Base-by-base conservation (phyloP, 2,329 filamentous ascomycete genomes). In the Leptographium galeiforme region DNA sequence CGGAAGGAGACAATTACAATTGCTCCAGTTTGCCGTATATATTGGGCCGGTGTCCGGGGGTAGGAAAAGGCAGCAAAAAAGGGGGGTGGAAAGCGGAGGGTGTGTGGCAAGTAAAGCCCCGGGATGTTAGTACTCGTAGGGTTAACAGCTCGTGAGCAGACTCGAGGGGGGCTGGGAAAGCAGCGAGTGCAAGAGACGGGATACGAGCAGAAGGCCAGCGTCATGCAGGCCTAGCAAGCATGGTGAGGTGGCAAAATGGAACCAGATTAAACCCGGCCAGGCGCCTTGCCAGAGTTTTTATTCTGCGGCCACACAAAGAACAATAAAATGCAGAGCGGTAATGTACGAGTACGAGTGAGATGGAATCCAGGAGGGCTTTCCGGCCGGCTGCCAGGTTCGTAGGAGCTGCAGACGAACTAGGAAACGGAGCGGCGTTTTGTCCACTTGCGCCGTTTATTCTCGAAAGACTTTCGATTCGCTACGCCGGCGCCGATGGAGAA, bases 241-340 rank as follows among this genome's bases (percentile, higher is more conserved):
- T 63, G 64, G 64, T 66, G 66, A 67, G 66, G 70, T 72, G 70
- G 70, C 70, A 66, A 71, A 69, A 70, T 66, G 65, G 63, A 67
- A 67, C 67, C 66, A 62, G 60, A 25, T 44, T 25, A 11, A 11
- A 12, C 5, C 10, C 41, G 13, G 41, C 41, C 41, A 44, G 14
- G 67, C 62, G 63, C 60, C 60, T 63, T 61, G 64, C 65, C 60
- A 60, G 56, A 60, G 52, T 44, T 44, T 10, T 25, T 44, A 25
- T 19, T 30, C 18, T 13, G 18, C 18, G 12, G 41, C 18, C 18
- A 47, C 33, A 54, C 33, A 43, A 50, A 44, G 25, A 33, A 38
- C 47, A 34, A 33, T 40, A 40, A 34, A 44, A 40, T 32, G 16
- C 33, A 25, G 25, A 25, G 25, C 25, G 25, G 25, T 25, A 25